Conservation (phyloP, 148 eudicot genomes). For the Vaccinium darrowii region DNA sequence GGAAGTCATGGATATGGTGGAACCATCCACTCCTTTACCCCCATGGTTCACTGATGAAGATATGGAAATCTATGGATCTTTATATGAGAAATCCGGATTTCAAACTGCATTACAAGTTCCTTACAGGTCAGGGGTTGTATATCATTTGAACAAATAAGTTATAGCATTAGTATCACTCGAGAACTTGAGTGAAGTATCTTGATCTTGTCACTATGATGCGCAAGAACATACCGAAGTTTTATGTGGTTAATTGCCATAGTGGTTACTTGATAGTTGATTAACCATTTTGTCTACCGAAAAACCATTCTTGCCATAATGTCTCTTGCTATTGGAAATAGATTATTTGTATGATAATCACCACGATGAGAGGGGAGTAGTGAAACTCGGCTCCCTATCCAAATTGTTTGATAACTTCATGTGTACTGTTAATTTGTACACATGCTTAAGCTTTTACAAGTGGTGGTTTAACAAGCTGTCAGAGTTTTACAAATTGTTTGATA, state of each 20-base stretch:
- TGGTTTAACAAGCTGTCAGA: background rate
- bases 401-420: background rate
- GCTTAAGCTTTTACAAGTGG: background rate
- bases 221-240: background rate
- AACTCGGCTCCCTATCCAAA: background rate
- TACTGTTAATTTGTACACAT: background rate
- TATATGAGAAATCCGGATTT: constrained; percentile 46
- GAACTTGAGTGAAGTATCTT: background rate
- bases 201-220: background rate
- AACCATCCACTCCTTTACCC: constrained; percentile 33
- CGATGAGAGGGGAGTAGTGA: background rate
- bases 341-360: background rate
- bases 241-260: background rate
- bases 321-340: background rate
- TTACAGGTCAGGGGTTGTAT: constrained; percentile 30
- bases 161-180: background rate
- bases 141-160: too few relatives aligned
- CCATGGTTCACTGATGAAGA: constrained; percentile 43
- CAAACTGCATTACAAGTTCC: constrained; percentile 40
- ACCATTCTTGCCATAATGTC: background rate
- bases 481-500: background rate
- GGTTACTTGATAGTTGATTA: background rate
- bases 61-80: constrained; percentile 32
- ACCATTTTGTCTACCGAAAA: background rate
- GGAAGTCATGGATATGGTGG: constrained; percentile 45